Evolutionary conservation across 768 basidiomycete genomes (phyloP), one percentile per base, ranked within the genome.

Genomic region (Suillus plorans): DNA sequence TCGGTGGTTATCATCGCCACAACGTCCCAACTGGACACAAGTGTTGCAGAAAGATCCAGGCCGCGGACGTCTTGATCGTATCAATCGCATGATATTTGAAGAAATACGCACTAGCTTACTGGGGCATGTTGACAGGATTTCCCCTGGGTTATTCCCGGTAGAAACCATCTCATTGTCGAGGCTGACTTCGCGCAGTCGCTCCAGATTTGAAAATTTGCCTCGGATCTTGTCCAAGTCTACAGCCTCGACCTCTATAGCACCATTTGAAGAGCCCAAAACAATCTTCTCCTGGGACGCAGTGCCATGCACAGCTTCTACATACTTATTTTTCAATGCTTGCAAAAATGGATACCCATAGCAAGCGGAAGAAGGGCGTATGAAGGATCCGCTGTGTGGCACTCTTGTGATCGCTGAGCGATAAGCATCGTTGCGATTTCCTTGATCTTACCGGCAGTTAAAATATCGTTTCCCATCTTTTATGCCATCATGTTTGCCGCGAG

Each of bases 401-500:
- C 92, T 76, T 94, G 72, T 41, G 58, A 44, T 18, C 28, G 60
- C 47, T 59, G 61, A 63, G 68, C 34, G 41, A 63, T 62, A 42
- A 67, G 61, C 18, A 61, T 65, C 58, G 53, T 64, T 60, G 65
- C 44, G 64, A 20, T 28, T 12, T 7, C 41, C 41, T 28, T 20
- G 58, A 22, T 67, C 76, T 80, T 77, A 94, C 93, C 84, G 79
- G 79, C 91, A 93, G 53, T 78, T 71, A 74, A 98, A 99, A 76
- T 97, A 95, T 47, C 81, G 82, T 67, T 81, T 84, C 56, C 87
- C 90, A 68, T 93, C 87, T 72, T 94, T 92, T 68, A 81, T 73
- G 7, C 97, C 97, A 69, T 91, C 86, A 74, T 98, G 95, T 74
- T 91, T 96, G 34, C 97, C 97, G 63, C 95, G 86, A 9, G 74